phyloP scores from a whole-genome alignment of 257 asterid genomes.

The Solanum tacnaense region DNA sequence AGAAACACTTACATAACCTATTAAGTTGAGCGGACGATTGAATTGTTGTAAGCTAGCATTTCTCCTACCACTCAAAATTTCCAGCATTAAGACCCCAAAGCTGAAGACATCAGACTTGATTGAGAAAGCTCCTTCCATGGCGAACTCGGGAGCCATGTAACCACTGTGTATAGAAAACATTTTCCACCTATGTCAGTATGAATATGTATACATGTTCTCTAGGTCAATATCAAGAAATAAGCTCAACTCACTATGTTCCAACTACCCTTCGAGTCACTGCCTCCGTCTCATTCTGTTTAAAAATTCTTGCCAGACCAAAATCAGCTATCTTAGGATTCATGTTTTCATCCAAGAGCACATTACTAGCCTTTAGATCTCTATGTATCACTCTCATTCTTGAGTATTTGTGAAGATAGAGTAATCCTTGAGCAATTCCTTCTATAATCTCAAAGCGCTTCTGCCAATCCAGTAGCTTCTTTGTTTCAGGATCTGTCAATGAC shows the following conservation, averaged over 20 bases:
- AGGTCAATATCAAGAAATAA: background rate
- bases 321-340: slow-evolving; percentile 63
- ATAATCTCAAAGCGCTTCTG: slow-evolving; percentile 17
- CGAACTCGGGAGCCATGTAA: slow-evolving; percentile 70
- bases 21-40: slow-evolving; percentile 40
- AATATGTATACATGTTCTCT: background rate
- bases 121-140: slow-evolving; percentile 56
- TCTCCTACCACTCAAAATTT: slow-evolving; percentile 49
- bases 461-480: slow-evolving; percentile 18
- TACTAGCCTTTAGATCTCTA: background rate
- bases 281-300: slow-evolving; percentile 26
- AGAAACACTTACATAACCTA: slow-evolving; percentile 41
- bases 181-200: background rate
- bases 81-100: slow-evolving; percentile 44
- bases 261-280: slow-evolving; percentile 42
- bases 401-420: background rate
- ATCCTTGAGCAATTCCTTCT: background rate
- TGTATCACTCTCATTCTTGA: background rate
- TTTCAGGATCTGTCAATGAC: slow-evolving; percentile 10
- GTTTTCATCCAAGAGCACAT: slow-evolving; percentile 11
- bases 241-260: slow-evolving; percentile 46
- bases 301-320: slow-evolving; percentile 58
- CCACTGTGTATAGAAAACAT: slow-evolving; percentile 21
- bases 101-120: slow-evolving; percentile 57
- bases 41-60: slow-evolving; percentile 25